Evolutionary conservation across 1,284 basidiomycete genomes (phyloP).

Genomic region (Sanguinoderma infundibulare): DNA sequence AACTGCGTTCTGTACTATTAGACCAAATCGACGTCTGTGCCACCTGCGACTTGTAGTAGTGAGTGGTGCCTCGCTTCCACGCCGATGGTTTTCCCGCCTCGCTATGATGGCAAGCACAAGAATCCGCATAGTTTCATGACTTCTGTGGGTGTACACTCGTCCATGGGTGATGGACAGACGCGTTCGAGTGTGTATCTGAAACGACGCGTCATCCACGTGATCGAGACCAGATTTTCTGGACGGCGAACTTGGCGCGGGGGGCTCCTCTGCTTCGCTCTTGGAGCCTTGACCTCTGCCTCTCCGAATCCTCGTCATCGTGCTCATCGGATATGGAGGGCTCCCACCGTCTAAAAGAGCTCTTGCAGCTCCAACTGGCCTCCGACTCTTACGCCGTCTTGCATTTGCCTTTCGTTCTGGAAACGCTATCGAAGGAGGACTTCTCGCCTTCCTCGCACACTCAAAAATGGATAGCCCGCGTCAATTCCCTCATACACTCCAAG

Average conservation of each 20-base stretch:
- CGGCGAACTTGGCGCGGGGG: neutral
- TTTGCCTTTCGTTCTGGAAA: constrained; percentile 59
- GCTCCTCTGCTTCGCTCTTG: neutral
- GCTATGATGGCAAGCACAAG: neutral
- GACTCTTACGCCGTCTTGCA: constrained; percentile 63
- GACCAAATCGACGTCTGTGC: too few relatives aligned
- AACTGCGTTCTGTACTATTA: neutral
- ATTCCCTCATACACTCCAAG: constrained; percentile 75
- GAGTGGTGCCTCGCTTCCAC: too few relatives aligned
- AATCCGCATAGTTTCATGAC: neutral
- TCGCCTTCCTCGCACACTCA: constrained; percentile 62
- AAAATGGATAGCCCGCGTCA: constrained; percentile 75
- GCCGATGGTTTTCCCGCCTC: too few relatives aligned
- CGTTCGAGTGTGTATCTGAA: neutral
- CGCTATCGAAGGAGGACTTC: constrained; percentile 55
- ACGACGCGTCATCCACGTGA: constrained; percentile 25
- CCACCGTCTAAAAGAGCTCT: constrained; percentile 64
- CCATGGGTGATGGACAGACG: neutral
- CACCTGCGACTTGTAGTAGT: too few relatives aligned
- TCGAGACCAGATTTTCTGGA: constrained; percentile 16
- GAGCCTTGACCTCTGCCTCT: neutral
- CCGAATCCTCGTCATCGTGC: neutral
- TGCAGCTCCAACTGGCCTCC: constrained; percentile 72
- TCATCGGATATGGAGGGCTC: constrained; percentile 29
- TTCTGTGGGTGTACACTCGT: neutral